These are phyloP conservation scores for Stephanodiscus minutulus DNA, from an alignment of 108 stramenopile species.

Conservation along the genomic window DNA sequence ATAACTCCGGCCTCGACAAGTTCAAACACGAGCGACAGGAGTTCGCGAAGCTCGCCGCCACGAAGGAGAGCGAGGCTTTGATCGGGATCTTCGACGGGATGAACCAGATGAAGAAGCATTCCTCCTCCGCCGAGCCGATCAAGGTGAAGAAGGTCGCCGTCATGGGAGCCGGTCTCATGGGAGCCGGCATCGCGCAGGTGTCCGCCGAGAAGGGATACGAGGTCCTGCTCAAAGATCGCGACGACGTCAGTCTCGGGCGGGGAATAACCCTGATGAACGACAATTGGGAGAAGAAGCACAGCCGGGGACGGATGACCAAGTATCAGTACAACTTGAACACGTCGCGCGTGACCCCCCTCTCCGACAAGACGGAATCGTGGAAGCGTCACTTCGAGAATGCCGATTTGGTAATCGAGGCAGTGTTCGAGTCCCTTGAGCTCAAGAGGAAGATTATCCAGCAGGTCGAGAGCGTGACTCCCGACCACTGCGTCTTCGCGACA, in stretches of 20 bases:
- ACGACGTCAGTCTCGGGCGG: constrained; percentile 76
- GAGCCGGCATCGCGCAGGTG: constrained; percentile 99
- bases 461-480: constrained; percentile 88
- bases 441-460: constrained; percentile 94
- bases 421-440: constrained; percentile 95
- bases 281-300: constrained; percentile 93
- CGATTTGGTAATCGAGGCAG: constrained; percentile 99
- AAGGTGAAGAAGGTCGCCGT: constrained; percentile 91
- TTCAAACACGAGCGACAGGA: constrained; percentile 92
- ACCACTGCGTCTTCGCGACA: constrained; percentile 97
- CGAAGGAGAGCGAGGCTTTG: constrained; percentile 91
- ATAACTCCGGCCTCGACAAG: constrained; percentile 56
- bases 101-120: constrained; percentile 94
- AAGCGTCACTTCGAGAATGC: constrained; percentile 85
- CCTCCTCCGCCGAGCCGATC: constrained; percentile 62
- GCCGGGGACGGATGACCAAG: constrained; percentile 91
- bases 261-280: constrained; percentile 91
- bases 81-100: constrained; percentile 97
- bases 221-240: constrained; percentile 96
- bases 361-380: constrained; percentile 80
- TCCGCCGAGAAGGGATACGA: constrained; percentile 93
- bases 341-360: constrained; percentile 88
- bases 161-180: constrained; percentile 99
- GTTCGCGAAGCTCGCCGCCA: constrained; percentile 97
- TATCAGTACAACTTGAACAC: constrained; percentile 87